Conservation (phyloP, 2,329 filamentous ascomycete genomes). For the Alternaria sp. region DNA sequence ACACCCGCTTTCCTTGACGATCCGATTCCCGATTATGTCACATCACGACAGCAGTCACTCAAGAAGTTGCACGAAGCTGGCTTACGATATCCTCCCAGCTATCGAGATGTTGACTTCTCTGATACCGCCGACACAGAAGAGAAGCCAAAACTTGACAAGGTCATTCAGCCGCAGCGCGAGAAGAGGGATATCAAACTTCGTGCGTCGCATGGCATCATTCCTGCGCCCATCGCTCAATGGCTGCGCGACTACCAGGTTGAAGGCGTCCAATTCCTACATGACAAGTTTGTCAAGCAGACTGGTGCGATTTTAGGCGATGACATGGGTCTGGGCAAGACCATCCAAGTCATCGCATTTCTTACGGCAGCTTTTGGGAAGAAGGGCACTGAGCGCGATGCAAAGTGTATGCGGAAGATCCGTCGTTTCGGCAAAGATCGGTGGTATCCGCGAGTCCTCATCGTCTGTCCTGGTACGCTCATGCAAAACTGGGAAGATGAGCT, state of each 20-base stretch:
- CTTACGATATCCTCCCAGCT: constrained; percentile 79
- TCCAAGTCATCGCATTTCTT: constrained; percentile 93
- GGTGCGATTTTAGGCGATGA: constrained; percentile 94
- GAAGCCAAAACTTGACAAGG: constrained; percentile 71
- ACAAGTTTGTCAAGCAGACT: constrained; percentile 87
- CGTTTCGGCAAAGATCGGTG: constrained; percentile 66
- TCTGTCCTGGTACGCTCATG: constrained; percentile 89
- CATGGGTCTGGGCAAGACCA: constrained; percentile 97
- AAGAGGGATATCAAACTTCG: constrained; percentile 80
- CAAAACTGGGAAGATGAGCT: constrained; percentile 92
- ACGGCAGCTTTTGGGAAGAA: constrained; percentile 94
- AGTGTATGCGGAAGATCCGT: constrained; percentile 87
- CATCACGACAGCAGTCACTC: constrained; percentile 70
- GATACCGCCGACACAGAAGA: constrained; percentile 70
- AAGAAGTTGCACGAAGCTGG: constrained; percentile 74
- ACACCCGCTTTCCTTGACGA: constrained; percentile 65
- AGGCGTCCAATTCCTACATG: constrained; percentile 84
- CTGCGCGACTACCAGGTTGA: constrained; percentile 90
- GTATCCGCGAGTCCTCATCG: constrained; percentile 85
- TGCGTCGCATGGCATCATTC: constrained; percentile 81
- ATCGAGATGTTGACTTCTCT: constrained; percentile 77
- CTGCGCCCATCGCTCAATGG: constrained; percentile 89
- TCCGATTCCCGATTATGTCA: constrained; percentile 60
- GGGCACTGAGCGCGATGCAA: constrained; percentile 82
- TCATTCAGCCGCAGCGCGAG: constrained; percentile 69